Evolutionary conservation across 148 eudicot genomes (phyloP), one percentile per base, ranked within the genome.

Genomic region (Pouteria glomerata): DNA sequence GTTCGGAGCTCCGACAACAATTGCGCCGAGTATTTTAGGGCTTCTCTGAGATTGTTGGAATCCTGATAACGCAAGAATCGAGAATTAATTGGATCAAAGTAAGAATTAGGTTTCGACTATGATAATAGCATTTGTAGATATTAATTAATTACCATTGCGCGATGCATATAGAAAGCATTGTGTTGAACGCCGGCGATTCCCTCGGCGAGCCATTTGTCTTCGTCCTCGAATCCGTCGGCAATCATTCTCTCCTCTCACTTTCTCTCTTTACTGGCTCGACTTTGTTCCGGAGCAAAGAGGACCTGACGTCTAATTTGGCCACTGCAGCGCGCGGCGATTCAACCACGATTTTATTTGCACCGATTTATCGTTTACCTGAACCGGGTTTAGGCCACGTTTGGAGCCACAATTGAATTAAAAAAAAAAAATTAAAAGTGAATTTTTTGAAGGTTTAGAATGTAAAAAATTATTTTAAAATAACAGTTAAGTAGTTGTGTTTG

Each of bases 171-270:
- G 80, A 89, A 95, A 61, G 99, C 99, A 77, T 91, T 90, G 76
- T 95, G 97, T 79, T 95, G 99, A 75, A 91, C 80, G 39, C 88
- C 90, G 41, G 97, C 99, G 82, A 95, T 90, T 66, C 91, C 99
- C 79, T 91, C 97, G 15, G 97, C 99, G 35, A 95, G 89, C 99
- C 97, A 95, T 84, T 91, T 95, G 81, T 95, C 99, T 85, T 95
- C 99, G 81, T 91, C 96, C 0, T 91, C 97, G 42, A 86, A 69
- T 42, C 88, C 97, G 52, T 83, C 84, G 1, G 76, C 73, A 82
- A 91, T 80, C 81, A 74, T 74, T 34, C 19, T 81, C 63, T 57
- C 47, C 76, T 75, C 77, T 44, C 57, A 68, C 63, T 69, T 70
- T 78, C 47, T 67, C 66, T 70, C 30, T 33, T 66, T 34, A 13